Conservation (phyloP, 2,329 filamentous ascomycete genomes). For the Trichoderma sp. region DNA sequence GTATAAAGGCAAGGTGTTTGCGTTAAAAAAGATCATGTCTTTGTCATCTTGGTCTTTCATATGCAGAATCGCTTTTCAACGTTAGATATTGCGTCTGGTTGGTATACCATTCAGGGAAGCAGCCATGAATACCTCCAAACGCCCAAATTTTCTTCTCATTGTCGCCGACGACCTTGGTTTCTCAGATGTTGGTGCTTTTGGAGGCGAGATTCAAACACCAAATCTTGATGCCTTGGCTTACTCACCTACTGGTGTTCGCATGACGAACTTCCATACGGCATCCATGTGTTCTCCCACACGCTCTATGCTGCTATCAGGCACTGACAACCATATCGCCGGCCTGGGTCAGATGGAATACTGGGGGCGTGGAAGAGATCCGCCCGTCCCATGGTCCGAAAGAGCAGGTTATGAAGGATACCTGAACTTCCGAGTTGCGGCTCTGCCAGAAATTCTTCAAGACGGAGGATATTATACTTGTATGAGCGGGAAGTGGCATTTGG, state of each 20-base stretch:
- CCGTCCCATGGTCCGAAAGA: conserved; percentile 14
- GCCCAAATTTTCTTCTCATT: conserved; percentile 39
- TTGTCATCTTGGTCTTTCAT: background rate
- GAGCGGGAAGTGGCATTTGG: conserved; percentile 65
- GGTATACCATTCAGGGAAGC: background rate
- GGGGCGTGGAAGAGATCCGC: conserved; percentile 16
- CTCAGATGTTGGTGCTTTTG: conserved; percentile 36
- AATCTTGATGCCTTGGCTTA: conserved; percentile 40
- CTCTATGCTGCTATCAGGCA: conserved; percentile 63
- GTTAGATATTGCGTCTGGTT: background rate
- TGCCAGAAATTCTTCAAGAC: conserved; percentile 61
- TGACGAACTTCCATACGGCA: conserved; percentile 54
- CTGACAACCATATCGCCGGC: conserved; percentile 59
- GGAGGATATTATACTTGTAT: conserved; percentile 62
- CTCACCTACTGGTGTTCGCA: conserved; percentile 47
- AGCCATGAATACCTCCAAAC: conserved; percentile 26
- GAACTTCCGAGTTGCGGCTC: conserved; percentile 56
- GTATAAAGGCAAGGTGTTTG: background rate
- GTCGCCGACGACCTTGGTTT: conserved; percentile 40
- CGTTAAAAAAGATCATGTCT: background rate
- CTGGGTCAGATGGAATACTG: conserved; percentile 35
- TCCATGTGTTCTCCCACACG: conserved; percentile 65
- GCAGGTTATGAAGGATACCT: conserved; percentile 66
- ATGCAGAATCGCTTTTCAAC: background rate
- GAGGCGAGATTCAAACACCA: conserved; percentile 39